Evolutionary conservation across 1,284 basidiomycete species (phyloP).

Genomic region (Heterobasidion irregulare): DNA sequence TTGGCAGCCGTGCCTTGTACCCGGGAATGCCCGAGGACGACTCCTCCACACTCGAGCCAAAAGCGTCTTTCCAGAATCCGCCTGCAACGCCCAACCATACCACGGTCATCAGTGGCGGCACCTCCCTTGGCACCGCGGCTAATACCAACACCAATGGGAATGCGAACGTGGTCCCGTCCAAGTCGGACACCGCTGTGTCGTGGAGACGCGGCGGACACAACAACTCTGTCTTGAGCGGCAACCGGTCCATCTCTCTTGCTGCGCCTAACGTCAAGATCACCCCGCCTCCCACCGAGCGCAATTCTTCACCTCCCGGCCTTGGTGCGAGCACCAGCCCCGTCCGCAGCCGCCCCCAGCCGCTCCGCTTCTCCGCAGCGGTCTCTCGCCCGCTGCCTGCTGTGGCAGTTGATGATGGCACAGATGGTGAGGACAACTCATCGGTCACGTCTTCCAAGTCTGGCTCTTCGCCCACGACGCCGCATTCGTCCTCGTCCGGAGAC

Average conservation of each 20-base stretch:
- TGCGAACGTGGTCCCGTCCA: conserved; percentile 36
- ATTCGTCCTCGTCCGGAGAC: conserved; percentile 49
- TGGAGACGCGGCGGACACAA: conserved; percentile 69
- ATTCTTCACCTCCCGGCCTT: conserved; percentile 38
- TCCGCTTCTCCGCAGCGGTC: conserved; percentile 49
- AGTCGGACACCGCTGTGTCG: conserved; percentile 66
- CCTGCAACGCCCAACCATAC: conserved; percentile 54
- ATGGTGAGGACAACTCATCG: conserved; percentile 47
- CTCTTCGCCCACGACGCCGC: conserved; percentile 56
- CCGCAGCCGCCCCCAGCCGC: conserved; percentile 59
- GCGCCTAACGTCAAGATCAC: conserved; percentile 55
- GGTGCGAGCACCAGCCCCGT: conserved; percentile 15
- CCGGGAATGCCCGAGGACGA: conserved; percentile 30
- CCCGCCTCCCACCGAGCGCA: conserved; percentile 54
- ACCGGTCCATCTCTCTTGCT: conserved; percentile 47
- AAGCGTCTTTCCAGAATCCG: conserved; percentile 19
- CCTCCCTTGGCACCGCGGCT: conserved; percentile 47
- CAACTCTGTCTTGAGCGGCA: conserved; percentile 60
- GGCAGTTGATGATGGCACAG: conserved; percentile 47
- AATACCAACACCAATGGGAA: conserved; percentile 17
- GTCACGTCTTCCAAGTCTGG: conserved; percentile 36
- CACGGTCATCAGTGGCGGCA: conserved; percentile 65
- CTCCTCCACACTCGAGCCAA: neutral
- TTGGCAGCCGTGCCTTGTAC: conserved; percentile 52
- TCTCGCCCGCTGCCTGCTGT: conserved; percentile 51